Percentiles rank a stretch among this genome's conserved stretches.
Evolutionary conservation across 352 stramenopile species (phyloP).

Genomic region (Elongisporangium anandrum): DNA sequence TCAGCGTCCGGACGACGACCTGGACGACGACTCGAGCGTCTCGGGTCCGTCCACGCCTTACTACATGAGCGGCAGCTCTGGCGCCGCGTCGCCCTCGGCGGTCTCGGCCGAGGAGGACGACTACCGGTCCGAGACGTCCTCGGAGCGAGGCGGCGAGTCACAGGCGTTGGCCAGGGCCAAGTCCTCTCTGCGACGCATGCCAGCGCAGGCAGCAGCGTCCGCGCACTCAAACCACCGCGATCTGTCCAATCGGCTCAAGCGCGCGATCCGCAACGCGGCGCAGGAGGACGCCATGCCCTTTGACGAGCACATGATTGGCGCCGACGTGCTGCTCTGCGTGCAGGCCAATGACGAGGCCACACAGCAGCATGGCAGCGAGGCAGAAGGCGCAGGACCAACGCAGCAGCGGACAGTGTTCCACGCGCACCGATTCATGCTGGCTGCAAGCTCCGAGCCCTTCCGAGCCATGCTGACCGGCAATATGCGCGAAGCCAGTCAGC

Average conservation of each 20-base stretch:
- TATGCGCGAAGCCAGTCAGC: slow-evolving; percentile 71
- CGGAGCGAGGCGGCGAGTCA: slow-evolving; percentile 17
- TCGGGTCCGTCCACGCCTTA: not conserved
- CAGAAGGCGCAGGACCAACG: not conserved
- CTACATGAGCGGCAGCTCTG: not conserved
- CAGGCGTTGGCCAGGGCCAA: not conserved
- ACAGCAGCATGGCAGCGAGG: slow-evolving; percentile 6
- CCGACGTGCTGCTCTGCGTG: slow-evolving; percentile 74
- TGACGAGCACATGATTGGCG: slow-evolving; percentile 52
- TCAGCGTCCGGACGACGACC: not conserved
- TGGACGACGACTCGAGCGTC: not conserved
- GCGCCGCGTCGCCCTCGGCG: slow-evolving; percentile 5
- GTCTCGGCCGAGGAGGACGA: slow-evolving; percentile 74
- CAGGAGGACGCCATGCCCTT: slow-evolving; percentile 26
- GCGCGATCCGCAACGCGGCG: slow-evolving; percentile 24
- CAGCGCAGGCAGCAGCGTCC: slow-evolving; percentile 25
- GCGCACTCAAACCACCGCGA: slow-evolving; percentile 65
- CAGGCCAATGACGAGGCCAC: not conserved
- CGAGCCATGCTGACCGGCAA: slow-evolving; percentile 77
- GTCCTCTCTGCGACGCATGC: not conserved
- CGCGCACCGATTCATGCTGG: slow-evolving; percentile 79
- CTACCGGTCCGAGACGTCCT: slow-evolving; percentile 72
- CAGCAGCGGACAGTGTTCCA: slow-evolving; percentile 34
- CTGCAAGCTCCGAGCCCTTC: slow-evolving; percentile 78
- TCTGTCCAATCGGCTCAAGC: slow-evolving; percentile 53